Conservation (phyloP, 1,284 basidiomycete genomes). For the Singerocomus inundabilis region DNA sequence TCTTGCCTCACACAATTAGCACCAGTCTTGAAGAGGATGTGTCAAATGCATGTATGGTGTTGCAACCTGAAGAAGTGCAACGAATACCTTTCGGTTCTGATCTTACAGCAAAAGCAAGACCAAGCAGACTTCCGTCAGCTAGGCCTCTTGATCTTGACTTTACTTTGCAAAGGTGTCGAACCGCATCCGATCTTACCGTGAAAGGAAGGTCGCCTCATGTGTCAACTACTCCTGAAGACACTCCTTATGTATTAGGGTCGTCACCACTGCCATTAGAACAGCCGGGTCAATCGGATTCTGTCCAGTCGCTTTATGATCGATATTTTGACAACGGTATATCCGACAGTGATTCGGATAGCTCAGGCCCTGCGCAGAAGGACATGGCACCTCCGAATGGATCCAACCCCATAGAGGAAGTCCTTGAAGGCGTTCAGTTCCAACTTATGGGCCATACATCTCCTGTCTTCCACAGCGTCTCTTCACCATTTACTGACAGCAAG, state of each 20-base stretch:
- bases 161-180: conserved; percentile 24
- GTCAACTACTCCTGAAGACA: conserved; percentile 1
- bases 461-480: neutral
- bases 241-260: neutral
- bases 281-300: conserved; percentile 10
- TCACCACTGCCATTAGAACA: neutral
- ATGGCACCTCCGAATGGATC: neutral
- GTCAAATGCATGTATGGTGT: neutral
- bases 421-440: neutral
- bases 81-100: conserved; percentile 3
- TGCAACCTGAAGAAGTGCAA: conserved; percentile 4
- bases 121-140: conserved; percentile 4
- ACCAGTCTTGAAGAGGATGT: neutral
- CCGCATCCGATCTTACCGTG: conserved; percentile 33
- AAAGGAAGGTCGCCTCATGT: conserved; percentile 18
- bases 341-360: neutral
- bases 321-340: conserved; percentile 17
- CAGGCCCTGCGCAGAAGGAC: neutral
- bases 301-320: conserved; percentile 28
- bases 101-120: conserved; percentile 18
- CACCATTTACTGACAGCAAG: neutral
- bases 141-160: conserved; percentile 1
- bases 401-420: neutral
- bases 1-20: neutral
- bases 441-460: neutral